A percentile compares a stretch with the other conserved stretches of the same genome.
Conservation (phyloP, 1,284 basidiomycete species). For the Laetiporus sulphureus region DNA sequence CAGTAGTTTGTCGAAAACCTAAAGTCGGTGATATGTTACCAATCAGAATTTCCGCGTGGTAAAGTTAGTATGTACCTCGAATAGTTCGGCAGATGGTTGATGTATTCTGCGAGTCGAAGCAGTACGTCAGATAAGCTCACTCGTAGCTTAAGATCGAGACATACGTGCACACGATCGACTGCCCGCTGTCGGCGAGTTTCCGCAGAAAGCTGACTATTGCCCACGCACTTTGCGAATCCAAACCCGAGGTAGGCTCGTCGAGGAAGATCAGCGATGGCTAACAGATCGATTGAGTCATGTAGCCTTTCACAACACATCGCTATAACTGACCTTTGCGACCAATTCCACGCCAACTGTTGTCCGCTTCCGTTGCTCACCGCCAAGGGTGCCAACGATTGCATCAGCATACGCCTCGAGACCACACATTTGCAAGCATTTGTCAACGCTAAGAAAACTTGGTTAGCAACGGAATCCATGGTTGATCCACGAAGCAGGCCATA, state of each 20-base stretch:
- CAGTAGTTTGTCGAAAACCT: conserved; percentile 57
- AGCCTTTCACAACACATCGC: conserved; percentile 22
- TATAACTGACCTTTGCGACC: conserved; percentile 44
- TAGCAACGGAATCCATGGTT: background rate
- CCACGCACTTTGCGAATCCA: conserved; percentile 87
- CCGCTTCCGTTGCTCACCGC: conserved; percentile 71
- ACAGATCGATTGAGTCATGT: conserved; percentile 6
- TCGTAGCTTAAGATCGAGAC: conserved; percentile 1
- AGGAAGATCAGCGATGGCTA: conserved; percentile 67
- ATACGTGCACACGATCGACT: conserved; percentile 62
- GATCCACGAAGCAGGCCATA: conserved; percentile 4
- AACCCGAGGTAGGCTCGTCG: conserved; percentile 77
- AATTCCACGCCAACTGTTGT: conserved; percentile 78
- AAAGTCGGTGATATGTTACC: background rate
- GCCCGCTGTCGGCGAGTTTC: conserved; percentile 75
- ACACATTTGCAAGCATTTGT: conserved; percentile 72
- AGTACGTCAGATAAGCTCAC: background rate
- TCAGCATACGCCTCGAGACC: conserved; percentile 66
- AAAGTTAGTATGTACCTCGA: conserved; percentile 25
- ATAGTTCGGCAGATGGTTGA: conserved; percentile 68
- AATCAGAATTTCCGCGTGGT: background rate
- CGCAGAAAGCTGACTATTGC: conserved; percentile 74
- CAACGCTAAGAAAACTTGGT: conserved; percentile 41
- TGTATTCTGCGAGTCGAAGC: conserved; percentile 30
- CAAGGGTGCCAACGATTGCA: conserved; percentile 68